Base-by-base conservation (phyloP, 139 green algal genomes). In the Micractinium sp. region DNA sequence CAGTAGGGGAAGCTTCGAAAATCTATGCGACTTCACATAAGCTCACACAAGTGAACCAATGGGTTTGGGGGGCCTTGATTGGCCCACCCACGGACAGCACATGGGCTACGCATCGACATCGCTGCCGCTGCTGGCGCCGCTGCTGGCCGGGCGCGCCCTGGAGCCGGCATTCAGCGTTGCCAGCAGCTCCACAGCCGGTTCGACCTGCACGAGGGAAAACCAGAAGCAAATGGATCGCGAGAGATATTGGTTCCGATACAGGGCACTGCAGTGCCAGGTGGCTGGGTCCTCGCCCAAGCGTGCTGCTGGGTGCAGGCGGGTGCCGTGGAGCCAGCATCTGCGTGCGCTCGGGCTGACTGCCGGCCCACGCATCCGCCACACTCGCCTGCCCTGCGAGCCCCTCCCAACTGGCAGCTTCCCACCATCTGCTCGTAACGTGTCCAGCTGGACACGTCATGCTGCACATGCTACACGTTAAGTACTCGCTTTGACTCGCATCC, bases 111-210 rank as follows among this genome's bases (percentile, higher is more conserved):
- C 23, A 29, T 85, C 82, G 35, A 22, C 29, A 23, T 73, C 69
- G 31, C 83, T 79, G 82, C 82, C 25, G 84, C 85, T 75, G 85
- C 53, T 53, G 53, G 16, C n/a, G 47, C 74, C 33, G 74, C 73
- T 18, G 38, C 83, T 31, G 2, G 33, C 85, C 2, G 33, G 18
- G 1, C n/a, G n/a, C 47, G 47, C 5, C 47, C 47, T 56, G 47
- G 47, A 56, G 47, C 47, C 47, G 47, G 47, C 47, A 60, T 94
- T 93, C 18, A 96, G 73, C 41, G 78, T 66, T 31, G 91, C 90
- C 88, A 97, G 69, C 81, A 97, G 81, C 77, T 91, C 90, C 75
- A 96, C 85, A 12, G 94, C 95, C 9, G 95, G 95, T 53, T 91
- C 88, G 33, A 96, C 94, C 88, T 95, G 79, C 76, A 80, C 16